Conservation (phyloP, 345 rosid genomes). For the Corchorus olitorius region DNA sequence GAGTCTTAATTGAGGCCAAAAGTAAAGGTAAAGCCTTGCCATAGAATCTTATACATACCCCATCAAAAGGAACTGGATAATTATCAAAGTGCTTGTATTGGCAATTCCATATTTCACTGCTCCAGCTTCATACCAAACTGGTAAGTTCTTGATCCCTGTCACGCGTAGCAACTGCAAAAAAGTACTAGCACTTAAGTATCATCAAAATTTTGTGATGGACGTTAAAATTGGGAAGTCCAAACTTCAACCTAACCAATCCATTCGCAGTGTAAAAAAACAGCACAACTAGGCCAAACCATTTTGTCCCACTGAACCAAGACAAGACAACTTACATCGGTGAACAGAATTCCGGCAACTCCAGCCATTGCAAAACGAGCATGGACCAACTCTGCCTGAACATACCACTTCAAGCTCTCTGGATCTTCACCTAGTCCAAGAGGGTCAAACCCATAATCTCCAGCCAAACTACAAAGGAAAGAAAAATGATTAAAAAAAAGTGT, state of each 20-base stretch:
- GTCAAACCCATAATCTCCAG: constrained; percentile 92
- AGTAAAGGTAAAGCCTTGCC: not conserved
- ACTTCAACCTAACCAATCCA: not conserved
- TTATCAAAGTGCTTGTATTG: constrained; percentile 65
- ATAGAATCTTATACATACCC: constrained; percentile 66
- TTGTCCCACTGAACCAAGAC: not conserved
- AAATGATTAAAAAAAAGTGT: not conserved
- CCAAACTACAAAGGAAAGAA: constrained; percentile 39
- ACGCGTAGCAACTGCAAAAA: constrained; percentile 70
- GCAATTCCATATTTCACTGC: constrained; percentile 76
- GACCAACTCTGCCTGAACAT: constrained; percentile 93
- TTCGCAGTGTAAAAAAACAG: not conserved
- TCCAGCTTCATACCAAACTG: constrained; percentile 97
- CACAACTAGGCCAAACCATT: not conserved
- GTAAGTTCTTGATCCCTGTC: constrained; percentile 66
- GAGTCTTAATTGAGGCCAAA: not conserved
- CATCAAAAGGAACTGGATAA: constrained; percentile 79
- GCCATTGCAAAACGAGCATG: constrained; percentile 94
- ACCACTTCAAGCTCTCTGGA: constrained; percentile 89
- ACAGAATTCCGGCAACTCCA: constrained; percentile 90
- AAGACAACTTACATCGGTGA: constrained; percentile 67
- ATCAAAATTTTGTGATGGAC: not conserved
- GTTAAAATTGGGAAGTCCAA: not conserved
- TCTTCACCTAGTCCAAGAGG: constrained; percentile 95
- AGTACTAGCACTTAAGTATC: not conserved